Evolutionary conservation across 495 filamentous ascomycete genomes (phyloP), one percentile per base, ranked within the genome.

Genomic region (Neurospora sp.): DNA sequence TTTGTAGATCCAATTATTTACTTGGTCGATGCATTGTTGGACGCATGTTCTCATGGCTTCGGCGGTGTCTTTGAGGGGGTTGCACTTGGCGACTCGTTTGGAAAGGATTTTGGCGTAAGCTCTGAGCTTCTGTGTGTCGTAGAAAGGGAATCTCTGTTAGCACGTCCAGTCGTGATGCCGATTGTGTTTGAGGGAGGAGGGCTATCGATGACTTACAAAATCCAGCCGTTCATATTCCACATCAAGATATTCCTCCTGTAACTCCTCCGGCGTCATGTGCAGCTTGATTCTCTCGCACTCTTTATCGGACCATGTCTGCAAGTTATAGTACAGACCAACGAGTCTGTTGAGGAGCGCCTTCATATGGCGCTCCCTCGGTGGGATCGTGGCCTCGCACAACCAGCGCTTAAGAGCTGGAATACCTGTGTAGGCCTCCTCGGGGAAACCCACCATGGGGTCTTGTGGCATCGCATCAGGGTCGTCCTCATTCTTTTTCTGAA

Each of bases 321-420:
- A 72, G 14, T 35, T 72, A n/a, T 75, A 37, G 22, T 68, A 69
- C 5, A 77, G 40, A 4, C 71, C 71, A 39, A 75, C 44, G 10
- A 75, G 65, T 20, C 69, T 70, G 22, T 45, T 31, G 8, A 79
- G 75, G 31, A 78, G 47, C 3, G 53, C 40, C 18, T 78, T 45
- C 3, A 74, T 71, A 40, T 75, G 75, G 42, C 71, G 71, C 37
- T 78, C 73, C 4, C 77, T 70, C 37, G 41, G 47, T 1, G 39
- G 37, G 7, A 77, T 39, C 4, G 76, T 74, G 16, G 73, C 65
- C n/a, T 71, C 61, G 3, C 39, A 61, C n/a, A 79, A 27, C 77
- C 77, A 80, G 20, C 72, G 59, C 1, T 73, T 69, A 10, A 80
- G 75, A 9, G 68, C 35, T 9, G 77, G 75, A 20, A 79, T 70